These are phyloP conservation scores for Pugionium dolabratum DNA, from an alignment of 345 rosid genomes.

Conservation along the genomic window DNA sequence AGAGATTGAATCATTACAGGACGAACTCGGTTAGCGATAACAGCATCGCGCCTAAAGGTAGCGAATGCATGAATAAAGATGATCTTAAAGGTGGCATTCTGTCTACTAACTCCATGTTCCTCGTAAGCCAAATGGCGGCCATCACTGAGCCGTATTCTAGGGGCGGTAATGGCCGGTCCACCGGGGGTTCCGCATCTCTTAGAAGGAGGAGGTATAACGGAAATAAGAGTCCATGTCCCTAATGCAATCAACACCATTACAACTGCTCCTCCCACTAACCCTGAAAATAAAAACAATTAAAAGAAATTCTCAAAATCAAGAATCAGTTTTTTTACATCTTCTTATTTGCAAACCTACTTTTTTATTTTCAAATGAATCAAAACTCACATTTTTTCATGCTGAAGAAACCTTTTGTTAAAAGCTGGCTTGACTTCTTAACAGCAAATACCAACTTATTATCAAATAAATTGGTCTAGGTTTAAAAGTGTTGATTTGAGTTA, in stretches of 20 bases:
- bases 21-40: conserved; percentile 36
- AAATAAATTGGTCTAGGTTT: conserved; percentile 20
- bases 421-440: not conserved
- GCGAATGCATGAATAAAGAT: conserved; percentile 52
- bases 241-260: conserved; percentile 40
- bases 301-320: not conserved
- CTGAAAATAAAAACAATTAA: not conserved
- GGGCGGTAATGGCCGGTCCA: conserved; percentile 55
- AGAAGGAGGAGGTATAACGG: conserved; percentile 53
- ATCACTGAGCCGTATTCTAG: conserved; percentile 57
- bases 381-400: conserved; percentile 38
- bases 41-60: conserved; percentile 49
- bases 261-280: conserved; percentile 18
- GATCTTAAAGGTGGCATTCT: conserved; percentile 53
- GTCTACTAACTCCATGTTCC: conserved; percentile 58
- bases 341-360: conserved; percentile 5
- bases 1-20: conserved; percentile 40
- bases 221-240: conserved; percentile 46
- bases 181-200: conserved; percentile 49
- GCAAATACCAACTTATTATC: conserved; percentile 21
- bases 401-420: not conserved
- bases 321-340: not conserved
- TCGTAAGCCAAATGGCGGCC: conserved; percentile 62
- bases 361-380: not conserved
- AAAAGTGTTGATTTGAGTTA: not conserved